A percentile compares a stretch with the other conserved stretches of the same genome.
Evolutionary conservation across 2,329 filamentous ascomycete genomes (phyloP).

Genomic region (Pseudogymnoascus sp.): DNA sequence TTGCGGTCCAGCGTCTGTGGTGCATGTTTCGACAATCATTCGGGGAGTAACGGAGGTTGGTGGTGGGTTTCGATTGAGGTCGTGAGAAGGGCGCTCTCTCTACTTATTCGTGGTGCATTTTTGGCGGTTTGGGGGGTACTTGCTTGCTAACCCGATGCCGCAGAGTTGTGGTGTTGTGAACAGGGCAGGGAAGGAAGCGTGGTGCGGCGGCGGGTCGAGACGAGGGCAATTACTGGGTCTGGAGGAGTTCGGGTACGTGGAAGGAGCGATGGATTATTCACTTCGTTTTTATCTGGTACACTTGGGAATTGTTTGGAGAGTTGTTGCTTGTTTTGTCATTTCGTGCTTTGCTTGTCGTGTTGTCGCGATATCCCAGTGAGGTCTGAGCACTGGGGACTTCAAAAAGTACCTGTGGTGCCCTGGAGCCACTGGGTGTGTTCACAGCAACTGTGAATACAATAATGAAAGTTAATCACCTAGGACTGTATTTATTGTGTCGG

Average conservation of each 20-base stretch:
- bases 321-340: neutral
- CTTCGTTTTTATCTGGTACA: neutral
- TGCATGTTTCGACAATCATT: slow-evolving; percentile 7
- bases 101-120: neutral
- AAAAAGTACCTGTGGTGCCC: neutral
- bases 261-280: neutral
- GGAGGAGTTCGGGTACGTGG: neutral
- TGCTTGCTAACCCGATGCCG: neutral
- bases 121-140: neutral
- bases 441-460: neutral
- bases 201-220: slow-evolving; percentile 4
- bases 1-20: neutral
- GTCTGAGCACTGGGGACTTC: neutral
- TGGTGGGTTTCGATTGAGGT: neutral
- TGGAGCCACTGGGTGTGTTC: neutral
- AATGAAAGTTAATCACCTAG: neutral
- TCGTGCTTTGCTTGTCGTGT: neutral
- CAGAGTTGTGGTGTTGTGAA: neutral
- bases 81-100: neutral
- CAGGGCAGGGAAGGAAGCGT: neutral
- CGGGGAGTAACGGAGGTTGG: neutral
- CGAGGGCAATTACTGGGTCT: neutral
- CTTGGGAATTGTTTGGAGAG: neutral
- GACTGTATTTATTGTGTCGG: neutral
- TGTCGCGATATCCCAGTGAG: neutral